Conservation (phyloP, 2,329 filamentous ascomycete species). For the Aspergillus fischeri region DNA sequence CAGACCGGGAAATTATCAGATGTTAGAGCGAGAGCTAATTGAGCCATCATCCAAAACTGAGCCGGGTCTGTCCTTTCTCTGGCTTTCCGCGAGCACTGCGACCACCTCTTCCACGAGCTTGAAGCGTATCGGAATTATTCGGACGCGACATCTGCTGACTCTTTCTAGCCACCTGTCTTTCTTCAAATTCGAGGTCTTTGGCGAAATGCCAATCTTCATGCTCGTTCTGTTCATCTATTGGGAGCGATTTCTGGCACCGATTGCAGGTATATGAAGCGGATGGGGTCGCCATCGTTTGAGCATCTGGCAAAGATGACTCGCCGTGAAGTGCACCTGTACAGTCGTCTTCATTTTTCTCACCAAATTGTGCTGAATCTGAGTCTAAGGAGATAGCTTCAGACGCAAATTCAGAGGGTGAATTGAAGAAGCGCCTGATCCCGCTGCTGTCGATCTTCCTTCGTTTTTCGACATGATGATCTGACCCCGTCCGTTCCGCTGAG, state of each 20-base stretch:
- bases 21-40: not conserved
- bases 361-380: not conserved
- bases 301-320: not conserved
- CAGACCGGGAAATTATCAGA: not conserved
- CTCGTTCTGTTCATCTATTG: constrained; percentile 59
- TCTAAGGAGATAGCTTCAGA: constrained; percentile 4
- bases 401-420: constrained; percentile 29
- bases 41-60: constrained; percentile 29
- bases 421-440: constrained; percentile 58
- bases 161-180: constrained; percentile 40
- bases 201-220: constrained; percentile 96
- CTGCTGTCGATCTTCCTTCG: constrained; percentile 46
- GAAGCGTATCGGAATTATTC: constrained; percentile 12
- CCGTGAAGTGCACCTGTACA: not conserved
- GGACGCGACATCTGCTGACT: constrained; percentile 13
- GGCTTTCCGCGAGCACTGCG: constrained; percentile 26
- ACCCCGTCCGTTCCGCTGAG: constrained; percentile 7
- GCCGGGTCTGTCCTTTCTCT: constrained; percentile 35
- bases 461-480: constrained; percentile 32
- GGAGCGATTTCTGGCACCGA: constrained; percentile 62
- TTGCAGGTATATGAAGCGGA: constrained; percentile 50
- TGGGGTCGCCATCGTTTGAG: not conserved
- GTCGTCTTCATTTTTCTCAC: not conserved
- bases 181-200: constrained; percentile 70
- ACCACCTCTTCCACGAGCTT: constrained; percentile 20